These are phyloP conservation scores for Theobroma cacao DNA, from an alignment of 345 rosid species.

Conservation along the genomic window DNA sequence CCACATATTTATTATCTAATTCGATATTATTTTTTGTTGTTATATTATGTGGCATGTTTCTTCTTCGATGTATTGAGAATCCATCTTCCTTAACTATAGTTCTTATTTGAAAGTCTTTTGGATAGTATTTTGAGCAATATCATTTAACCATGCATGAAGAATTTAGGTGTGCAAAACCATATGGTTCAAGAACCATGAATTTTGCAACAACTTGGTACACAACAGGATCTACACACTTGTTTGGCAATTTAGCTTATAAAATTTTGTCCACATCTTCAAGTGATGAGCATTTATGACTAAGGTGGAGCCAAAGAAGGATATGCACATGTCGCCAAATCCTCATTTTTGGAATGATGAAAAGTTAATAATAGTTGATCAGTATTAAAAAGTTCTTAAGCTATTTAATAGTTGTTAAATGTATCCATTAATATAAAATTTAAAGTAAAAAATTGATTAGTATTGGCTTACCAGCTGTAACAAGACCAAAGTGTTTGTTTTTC, in stretches of 20 bases:
- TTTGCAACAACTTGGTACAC: not conserved
- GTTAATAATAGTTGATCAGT: not conserved
- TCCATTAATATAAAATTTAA: no score
- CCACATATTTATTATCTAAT: constrained; percentile 5
- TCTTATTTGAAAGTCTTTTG: not conserved
- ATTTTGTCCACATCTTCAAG: not conserved
- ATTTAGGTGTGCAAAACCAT: not conserved
- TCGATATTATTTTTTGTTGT: no score
- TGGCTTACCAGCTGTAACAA: no score
- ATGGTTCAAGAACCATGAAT: constrained; percentile 9
- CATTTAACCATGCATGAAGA: not conserved
- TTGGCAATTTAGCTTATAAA: not conserved
- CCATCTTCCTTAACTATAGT: not conserved
- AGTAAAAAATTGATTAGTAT: no score
- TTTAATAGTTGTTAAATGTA: no score
- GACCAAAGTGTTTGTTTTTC: no score
- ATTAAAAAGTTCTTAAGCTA: no score
- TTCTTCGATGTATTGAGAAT: not conserved
- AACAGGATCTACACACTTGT: not conserved
- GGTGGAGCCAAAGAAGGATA: no score
- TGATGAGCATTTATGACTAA: not conserved
- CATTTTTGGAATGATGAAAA: no score
- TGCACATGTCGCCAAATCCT: no score
- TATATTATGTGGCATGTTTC: no score
- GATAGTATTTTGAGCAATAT: no score